These are phyloP conservation scores for Strombidium stylifer DNA, from an alignment of 73 alveolate genomes.

Conservation along the genomic window DNA sequence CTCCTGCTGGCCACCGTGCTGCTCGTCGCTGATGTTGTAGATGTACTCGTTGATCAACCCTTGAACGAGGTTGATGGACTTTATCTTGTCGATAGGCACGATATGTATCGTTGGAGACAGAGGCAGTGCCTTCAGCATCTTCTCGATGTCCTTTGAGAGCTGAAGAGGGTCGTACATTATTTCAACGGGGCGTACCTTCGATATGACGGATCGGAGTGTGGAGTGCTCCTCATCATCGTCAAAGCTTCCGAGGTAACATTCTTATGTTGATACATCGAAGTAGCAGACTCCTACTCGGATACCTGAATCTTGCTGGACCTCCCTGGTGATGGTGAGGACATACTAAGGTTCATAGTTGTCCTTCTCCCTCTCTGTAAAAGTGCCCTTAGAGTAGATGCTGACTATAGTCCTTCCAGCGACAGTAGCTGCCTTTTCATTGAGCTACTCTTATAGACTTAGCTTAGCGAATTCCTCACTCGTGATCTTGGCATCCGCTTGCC, in stretches of 20 bases:
- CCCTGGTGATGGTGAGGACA: slow-evolving; percentile 13
- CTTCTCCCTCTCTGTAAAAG: no score
- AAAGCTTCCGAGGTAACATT: slow-evolving; percentile 56
- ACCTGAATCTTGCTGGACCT: no score
- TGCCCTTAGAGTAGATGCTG: slow-evolving; percentile 88
- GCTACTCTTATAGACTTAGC: no score
- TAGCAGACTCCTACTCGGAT: slow-evolving; percentile 59
- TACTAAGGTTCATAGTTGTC: no score
- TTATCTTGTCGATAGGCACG: not conserved
- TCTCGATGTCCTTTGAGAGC: not conserved
- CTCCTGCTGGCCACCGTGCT: no score
- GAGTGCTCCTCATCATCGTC: slow-evolving; percentile 55
- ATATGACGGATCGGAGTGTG: slow-evolving; percentile 67
- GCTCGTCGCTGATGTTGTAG: not conserved
- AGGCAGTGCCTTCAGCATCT: not conserved
- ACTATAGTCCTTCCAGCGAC: slow-evolving; percentile 93
- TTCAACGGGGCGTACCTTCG: slow-evolving; percentile 81
- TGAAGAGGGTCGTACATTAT: slow-evolving; percentile 61
- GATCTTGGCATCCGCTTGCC: slow-evolving; percentile 34
- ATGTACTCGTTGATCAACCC: not conserved
- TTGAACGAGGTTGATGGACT: not conserved
- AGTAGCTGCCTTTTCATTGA: no score
- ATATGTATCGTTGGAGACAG: not conserved
- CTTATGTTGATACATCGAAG: slow-evolving; percentile 80
- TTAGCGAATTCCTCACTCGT: slow-evolving; percentile 55